phyloP scores from a whole-genome alignment of 2,329 filamentous ascomycete genomes.

The Parastagonospora nodorum region DNA sequence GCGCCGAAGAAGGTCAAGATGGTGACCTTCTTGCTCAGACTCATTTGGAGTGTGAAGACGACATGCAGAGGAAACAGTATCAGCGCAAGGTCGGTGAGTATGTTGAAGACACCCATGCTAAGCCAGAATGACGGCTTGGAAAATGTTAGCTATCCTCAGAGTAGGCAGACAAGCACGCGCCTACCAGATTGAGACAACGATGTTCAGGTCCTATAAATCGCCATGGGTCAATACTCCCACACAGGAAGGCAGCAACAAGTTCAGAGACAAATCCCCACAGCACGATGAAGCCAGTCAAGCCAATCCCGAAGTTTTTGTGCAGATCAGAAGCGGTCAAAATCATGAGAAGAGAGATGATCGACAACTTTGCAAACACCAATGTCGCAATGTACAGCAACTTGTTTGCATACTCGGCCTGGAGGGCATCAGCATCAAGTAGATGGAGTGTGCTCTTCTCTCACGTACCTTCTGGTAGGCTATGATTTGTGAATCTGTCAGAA shows the following conservation, averaged over 20 bases:
- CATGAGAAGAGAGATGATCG: conserved; percentile 43
- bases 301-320: conserved; percentile 35
- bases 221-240: conserved; percentile 36
- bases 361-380: conserved; percentile 40
- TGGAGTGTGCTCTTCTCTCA: neutral
- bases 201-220: conserved; percentile 17
- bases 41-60: conserved; percentile 44
- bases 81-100: conserved; percentile 40
- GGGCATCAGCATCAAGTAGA: neutral
- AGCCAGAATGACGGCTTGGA: conserved; percentile 38
- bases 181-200: conserved; percentile 33
- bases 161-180: neutral
- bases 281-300: conserved; percentile 32
- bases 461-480: conserved; percentile 39
- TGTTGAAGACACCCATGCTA: conserved; percentile 36
- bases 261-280: conserved; percentile 37
- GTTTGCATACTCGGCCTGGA: conserved; percentile 42
- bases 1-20: conserved; percentile 42
- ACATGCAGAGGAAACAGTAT: conserved; percentile 42
- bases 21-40: conserved; percentile 37
- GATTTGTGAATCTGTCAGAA: conserved; percentile 23
- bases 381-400: conserved; percentile 43
- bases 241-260: conserved; percentile 39
- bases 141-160: conserved; percentile 4
- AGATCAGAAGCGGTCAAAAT: conserved; percentile 37